Conservation (phyloP, 305 asterid species). For the Fraxinus velutina region DNA sequence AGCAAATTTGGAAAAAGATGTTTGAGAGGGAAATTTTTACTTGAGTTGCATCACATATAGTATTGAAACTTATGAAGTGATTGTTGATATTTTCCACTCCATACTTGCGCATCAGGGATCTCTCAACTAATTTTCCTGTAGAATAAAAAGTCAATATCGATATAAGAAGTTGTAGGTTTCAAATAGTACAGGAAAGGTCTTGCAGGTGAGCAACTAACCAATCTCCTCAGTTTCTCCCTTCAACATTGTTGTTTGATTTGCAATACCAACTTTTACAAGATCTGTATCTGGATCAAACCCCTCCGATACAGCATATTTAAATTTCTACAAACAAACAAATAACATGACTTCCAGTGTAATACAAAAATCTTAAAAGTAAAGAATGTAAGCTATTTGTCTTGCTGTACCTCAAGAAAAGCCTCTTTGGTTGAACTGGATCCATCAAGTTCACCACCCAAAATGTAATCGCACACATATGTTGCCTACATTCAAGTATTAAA, state of each 20-base stretch:
- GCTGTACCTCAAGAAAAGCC: neutral
- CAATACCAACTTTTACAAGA: constrained; percentile 87
- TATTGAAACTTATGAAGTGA: constrained; percentile 95
- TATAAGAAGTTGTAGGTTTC: neutral
- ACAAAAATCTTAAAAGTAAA: neutral
- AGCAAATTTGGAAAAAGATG: neutral
- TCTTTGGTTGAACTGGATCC: neutral
- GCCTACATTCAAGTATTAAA: neutral
- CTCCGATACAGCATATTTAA: constrained; percentile 67
- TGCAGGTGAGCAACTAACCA: constrained; percentile 46
- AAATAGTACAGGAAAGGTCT: constrained; percentile 8
- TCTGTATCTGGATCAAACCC: constrained; percentile 93
- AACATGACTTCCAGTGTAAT: neutral
- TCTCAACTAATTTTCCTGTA: constrained; percentile 70
- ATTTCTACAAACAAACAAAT: constrained; percentile 60
- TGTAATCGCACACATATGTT: neutral
- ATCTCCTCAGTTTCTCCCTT: constrained; percentile 99
- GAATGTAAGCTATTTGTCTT: neutral
- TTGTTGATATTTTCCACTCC: constrained; percentile 77
- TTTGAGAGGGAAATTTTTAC: constrained; percentile 29
- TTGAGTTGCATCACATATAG: constrained; percentile 88
- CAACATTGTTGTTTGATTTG: constrained; percentile 97
- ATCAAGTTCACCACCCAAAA: neutral
- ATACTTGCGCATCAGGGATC: constrained; percentile 75
- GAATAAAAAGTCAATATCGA: neutral